A percentile compares a stretch with the other conserved stretches of the same genome.
Evolutionary conservation across 805 yeast species (phyloP).

Genomic region (Blastobotrys attinorum): DNA sequence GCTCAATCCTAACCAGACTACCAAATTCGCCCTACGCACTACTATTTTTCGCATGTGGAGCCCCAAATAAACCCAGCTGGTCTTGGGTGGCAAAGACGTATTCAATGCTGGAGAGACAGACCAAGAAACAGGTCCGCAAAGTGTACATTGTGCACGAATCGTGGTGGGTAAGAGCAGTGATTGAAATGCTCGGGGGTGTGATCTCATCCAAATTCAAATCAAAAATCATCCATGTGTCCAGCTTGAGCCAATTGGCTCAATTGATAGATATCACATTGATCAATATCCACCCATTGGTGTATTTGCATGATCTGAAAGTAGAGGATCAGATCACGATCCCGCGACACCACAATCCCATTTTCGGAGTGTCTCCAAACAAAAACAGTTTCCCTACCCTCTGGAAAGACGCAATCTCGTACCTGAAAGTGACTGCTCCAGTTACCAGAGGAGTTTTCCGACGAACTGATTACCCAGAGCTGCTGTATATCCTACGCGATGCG

Average conservation of each 20-base stretch:
- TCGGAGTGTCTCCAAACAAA: conserved; percentile 18
- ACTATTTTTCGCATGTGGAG: conserved; percentile 77
- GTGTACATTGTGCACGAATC: conserved; percentile 82
- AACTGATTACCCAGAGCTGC: conserved; percentile 17
- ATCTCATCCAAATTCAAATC: conserved; percentile 39
- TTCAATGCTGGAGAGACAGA: conserved; percentile 48
- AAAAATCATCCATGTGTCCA: conserved; percentile 40
- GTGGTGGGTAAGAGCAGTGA: conserved; percentile 76
- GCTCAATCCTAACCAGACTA: conserved; percentile 44
- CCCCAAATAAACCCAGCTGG: conserved; percentile 54
- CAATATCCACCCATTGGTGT: conserved; percentile 68
- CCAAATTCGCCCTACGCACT: conserved; percentile 61
- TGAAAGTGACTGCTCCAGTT: conserved; percentile 10
- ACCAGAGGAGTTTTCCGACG: conserved; percentile 12
- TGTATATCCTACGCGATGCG: conserved; percentile 26
- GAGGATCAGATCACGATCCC: conserved; percentile 45
- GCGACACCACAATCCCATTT: conserved; percentile 28
- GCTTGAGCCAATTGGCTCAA: conserved; percentile 47
- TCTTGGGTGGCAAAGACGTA: conserved; percentile 60
- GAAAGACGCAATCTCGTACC: conserved; percentile 20
- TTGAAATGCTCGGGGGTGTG: conserved; percentile 62
- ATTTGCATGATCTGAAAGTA: conserved; percentile 54
- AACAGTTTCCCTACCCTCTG: conserved; percentile 26
- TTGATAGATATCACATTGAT: conserved; percentile 67
- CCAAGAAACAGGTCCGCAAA: conserved; percentile 47